These are phyloP conservation scores for Pyricularia sp. DNA, from an alignment of 2,329 filamentous ascomycete species.

Conservation along the genomic window DNA sequence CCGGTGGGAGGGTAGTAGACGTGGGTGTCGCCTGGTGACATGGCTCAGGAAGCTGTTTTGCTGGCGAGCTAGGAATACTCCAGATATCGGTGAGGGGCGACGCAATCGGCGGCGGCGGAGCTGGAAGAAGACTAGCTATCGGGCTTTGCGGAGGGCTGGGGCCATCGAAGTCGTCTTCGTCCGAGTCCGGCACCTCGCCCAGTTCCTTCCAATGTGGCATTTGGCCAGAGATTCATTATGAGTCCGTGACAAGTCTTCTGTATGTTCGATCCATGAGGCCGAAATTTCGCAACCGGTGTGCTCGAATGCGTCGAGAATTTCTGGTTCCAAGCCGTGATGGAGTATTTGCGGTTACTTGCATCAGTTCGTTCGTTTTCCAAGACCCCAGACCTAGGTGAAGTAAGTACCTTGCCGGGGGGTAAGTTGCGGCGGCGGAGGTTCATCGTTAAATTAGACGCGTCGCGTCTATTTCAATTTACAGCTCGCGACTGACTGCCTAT, in stretches of 20 bases:
- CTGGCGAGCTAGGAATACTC: conserved; percentile 1
- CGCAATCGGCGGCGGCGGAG: background rate
- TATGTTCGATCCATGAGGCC: background rate
- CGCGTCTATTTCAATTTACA: background rate
- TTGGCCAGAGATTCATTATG: conserved; percentile 18
- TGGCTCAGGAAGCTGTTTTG: background rate
- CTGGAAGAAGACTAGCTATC: background rate
- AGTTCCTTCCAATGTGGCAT: conserved; percentile 31
- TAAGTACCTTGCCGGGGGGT: background rate
- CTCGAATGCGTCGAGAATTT: background rate
- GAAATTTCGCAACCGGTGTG: background rate
- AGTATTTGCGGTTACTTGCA: background rate
- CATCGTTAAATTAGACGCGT: background rate
- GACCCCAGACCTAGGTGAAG: background rate
- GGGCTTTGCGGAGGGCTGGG: conserved; percentile 9
- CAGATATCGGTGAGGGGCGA: conserved; percentile 1
- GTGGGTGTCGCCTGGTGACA: background rate
- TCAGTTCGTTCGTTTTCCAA: background rate
- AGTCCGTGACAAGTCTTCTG: background rate
- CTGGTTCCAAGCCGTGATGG: background rate
- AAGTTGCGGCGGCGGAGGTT: background rate
- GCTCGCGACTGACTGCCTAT: background rate
- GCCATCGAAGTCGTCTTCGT: conserved; percentile 27
- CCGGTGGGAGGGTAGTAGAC: background rate
- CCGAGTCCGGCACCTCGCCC: conserved; percentile 30